These are phyloP conservation scores for Leccinum griseonigrum DNA, from an alignment of 1,284 basidiomycete genomes.

Conservation along the genomic window DNA sequence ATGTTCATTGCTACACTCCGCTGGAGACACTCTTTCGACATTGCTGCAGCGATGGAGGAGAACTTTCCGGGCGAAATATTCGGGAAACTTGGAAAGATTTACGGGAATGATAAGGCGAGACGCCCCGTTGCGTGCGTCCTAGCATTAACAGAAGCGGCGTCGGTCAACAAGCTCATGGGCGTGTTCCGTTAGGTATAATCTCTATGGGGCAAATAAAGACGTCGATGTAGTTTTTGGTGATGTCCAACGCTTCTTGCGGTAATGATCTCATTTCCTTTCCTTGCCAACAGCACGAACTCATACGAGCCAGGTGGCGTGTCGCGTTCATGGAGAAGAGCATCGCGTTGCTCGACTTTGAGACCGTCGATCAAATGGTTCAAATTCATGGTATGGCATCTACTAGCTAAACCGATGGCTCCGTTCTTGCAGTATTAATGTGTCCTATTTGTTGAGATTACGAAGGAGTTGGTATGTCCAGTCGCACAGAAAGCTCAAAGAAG, in stretches of 20 bases:
- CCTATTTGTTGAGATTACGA: conserved; percentile 56
- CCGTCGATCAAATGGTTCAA: conserved; percentile 71
- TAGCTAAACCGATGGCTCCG: not conserved
- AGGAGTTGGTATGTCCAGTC: conserved; percentile 61
- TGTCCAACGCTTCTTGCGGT: conserved; percentile 70
- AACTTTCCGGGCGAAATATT: conserved; percentile 65
- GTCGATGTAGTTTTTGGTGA: conserved; percentile 68
- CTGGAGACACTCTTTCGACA: conserved; percentile 70
- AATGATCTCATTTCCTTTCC: conserved; percentile 11
- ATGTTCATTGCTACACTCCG: conserved; percentile 69
- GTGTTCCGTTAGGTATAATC: conserved; percentile 54
- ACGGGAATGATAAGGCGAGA: conserved; percentile 64
- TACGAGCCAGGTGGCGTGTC: conserved; percentile 62
- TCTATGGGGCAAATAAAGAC: conserved; percentile 68
- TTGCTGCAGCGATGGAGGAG: conserved; percentile 59
- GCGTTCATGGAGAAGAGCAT: conserved; percentile 71
- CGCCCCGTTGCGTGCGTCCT: conserved; percentile 58
- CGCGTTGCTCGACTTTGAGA: conserved; percentile 64
- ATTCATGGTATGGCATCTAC: conserved; percentile 53
- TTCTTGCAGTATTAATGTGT: not conserved
- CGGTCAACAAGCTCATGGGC: not conserved
- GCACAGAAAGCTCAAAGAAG: conserved; percentile 71
- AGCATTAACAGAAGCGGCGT: conserved; percentile 11
- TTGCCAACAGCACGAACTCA: not conserved
- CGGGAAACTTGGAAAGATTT: conserved; percentile 59